Evolutionary conservation across 805 yeast species (phyloP), one percentile per base, ranked within the genome.

Genomic region (Candida nanaspora): DNA sequence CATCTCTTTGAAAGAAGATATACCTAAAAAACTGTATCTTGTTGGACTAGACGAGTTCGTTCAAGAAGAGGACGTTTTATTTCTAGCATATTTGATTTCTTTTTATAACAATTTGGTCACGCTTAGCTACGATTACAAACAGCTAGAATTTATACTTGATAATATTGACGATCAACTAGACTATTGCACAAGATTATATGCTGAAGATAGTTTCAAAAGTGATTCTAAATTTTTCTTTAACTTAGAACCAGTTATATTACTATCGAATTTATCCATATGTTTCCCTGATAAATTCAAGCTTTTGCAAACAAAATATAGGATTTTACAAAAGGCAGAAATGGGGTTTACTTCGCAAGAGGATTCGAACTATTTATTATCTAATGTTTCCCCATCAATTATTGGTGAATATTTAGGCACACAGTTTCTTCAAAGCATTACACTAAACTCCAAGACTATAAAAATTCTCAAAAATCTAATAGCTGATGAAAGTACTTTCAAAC

Each of bases 91-190:
- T 37, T 42, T 51, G 15, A 43, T 66, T 4, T 53, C 55, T 5
- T 57, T 57, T 38, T 66, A 65, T 46, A 47, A 47, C 25, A 52
- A 52, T 20, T 27, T 63, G n/a, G 34, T 63, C 26, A 41, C n/a
- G 4, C 11, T 16, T 3, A 3, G 10, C 4, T 7, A 6, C 16
- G 34, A 31, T 31, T 18, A 16, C 22, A 16, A 16, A 31, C 15
- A 22, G 3, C 26, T 47, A 22, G 15, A 13, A 2, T 39, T 46
- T 39, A 22, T 52, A 19, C 35, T 51, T 25, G 42, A 43, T 9
- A 44, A 43, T 9, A 33, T 56, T 38, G 40, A 40, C 20, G 55
- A 52, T 16, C 54, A 50, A 27, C 33, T 51, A 20, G 41, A 49
- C 23, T 50, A 48, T 36, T 56, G 61, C 22, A 40, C 52, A 21